Base-by-base conservation (phyloP, 164 flowering plant genomes). In the Macadamia integrifolia region DNA sequence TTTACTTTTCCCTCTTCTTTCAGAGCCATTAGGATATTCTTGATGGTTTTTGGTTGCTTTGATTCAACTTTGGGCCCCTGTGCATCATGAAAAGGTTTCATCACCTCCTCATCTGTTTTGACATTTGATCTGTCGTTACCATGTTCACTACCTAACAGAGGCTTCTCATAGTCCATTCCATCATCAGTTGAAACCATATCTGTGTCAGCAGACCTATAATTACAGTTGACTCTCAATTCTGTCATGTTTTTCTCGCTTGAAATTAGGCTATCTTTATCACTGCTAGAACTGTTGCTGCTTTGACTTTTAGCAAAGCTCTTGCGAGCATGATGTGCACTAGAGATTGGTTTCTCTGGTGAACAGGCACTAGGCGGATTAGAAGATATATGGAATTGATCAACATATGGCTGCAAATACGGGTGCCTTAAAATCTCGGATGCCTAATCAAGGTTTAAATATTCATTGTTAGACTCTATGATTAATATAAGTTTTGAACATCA, bases 341-440 rank as follows among this genome's bases (percentile, higher is more conserved):
- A 62, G 32, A 81, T 66, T 64, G 86, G 83, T 75, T 86, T 92
- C 55, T 80, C 89, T 40, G 85, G 88, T 18, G 88, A 75, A 69
- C 30, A 66, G 53, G 74, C 35, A 56, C 78, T 57, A 23, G 78
- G 76, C 32, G 80, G 71, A 77, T 62, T 78, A 49, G 78, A 73
- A 18, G 85, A 66, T 57, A 80, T 78, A 46, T 89, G 87, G 68
- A 79, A 89, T 52, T 85, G 92, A 56, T 81, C 92, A 57, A 94
- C 82, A 75, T 83, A 94, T 61, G 93, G 89, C 80, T 92, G 99
- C 80, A 94, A 71, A 76, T 87, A 92, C 23, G 99, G 98, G 68
- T 90, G 91, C 83, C 88, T 89, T 72, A 94, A 73, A 70, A 92
- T 69, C 68, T 90, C 98, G 3, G 97, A 84, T 66, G 99, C 99